phyloP scores from a whole-genome alignment of 2,329 filamentous ascomycete genomes.

The Fusarium domesticum region DNA sequence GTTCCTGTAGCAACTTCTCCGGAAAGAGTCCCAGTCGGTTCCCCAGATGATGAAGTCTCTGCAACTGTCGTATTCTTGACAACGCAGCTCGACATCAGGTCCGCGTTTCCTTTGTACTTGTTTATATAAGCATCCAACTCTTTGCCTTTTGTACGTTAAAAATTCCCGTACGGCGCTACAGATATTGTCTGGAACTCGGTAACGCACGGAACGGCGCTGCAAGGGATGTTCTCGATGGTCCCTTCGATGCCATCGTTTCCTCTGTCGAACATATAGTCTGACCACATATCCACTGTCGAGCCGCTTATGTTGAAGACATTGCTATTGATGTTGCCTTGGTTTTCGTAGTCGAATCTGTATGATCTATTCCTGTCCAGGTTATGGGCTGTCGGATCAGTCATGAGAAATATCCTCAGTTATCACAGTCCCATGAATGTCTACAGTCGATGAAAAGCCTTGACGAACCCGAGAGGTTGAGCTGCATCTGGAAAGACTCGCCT shows the following conservation, averaged over 20 bases:
- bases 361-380: neutral
- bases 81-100: slow-evolving; percentile 1
- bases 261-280: neutral
- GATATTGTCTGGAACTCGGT: slow-evolving; percentile 4
- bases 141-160: neutral
- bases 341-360: neutral
- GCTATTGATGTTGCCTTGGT: neutral
- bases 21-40: neutral
- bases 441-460: neutral
- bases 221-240: neutral
- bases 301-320: slow-evolving; percentile 1
- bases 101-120: neutral
- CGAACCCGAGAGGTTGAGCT: neutral
- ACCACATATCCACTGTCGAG: slow-evolving; percentile 1
- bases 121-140: slow-evolving; percentile 4
- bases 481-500: neutral
- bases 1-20: neutral
- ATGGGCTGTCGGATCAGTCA: slow-evolving; percentile 1
- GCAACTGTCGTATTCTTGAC: slow-evolving; percentile 2
- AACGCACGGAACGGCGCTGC: slow-evolving; percentile 2
- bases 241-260: slow-evolving; percentile 2
- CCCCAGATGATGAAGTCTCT: too few species aligned
- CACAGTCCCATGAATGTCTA: neutral
- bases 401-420: slow-evolving; percentile 1
- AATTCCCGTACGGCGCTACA: neutral